phyloP scores from a whole-genome alignment of 768 basidiomycete genomes.

The Flagelloscypha sp. region DNA sequence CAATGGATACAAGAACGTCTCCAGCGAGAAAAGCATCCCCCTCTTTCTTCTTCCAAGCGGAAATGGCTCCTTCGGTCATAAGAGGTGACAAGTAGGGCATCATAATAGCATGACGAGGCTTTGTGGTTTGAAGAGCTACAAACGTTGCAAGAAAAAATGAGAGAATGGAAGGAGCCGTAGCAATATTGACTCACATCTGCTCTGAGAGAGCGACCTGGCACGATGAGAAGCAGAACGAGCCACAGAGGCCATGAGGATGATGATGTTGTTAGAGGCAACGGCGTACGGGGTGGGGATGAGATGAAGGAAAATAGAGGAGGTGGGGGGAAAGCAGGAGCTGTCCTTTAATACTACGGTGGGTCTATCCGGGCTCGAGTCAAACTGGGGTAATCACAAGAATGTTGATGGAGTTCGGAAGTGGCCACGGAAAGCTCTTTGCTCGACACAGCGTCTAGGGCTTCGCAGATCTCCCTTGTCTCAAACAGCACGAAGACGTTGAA shows the following conservation, averaged over 20 bases:
- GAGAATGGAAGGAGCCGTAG: not conserved
- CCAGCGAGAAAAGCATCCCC: slow-evolving; percentile 65
- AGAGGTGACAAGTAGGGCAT: slow-evolving; percentile 92
- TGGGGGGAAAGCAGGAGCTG: no score
- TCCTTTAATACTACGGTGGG: no score
- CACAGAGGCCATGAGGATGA: not conserved
- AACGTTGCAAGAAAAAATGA: not conserved
- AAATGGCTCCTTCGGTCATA: slow-evolving; percentile 78
- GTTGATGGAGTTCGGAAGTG: no score
- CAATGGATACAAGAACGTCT: slow-evolving; percentile 73
- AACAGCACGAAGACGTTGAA: no score
- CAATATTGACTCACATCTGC: not conserved
- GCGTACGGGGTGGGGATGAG: no score
- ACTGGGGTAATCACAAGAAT: no score
- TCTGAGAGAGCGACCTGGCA: not conserved
- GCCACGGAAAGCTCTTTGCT: no score
- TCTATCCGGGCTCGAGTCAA: no score
- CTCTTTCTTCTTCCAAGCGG: slow-evolving; percentile 71
- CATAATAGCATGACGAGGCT: slow-evolving; percentile 27
- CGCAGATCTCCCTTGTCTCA: no score
- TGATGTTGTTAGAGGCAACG: not conserved
- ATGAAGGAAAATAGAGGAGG: no score
- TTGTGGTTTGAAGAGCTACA: slow-evolving; percentile 14
- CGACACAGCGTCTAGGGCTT: no score
- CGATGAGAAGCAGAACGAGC: slow-evolving; percentile 1